These are phyloP conservation scores for Penicillium steckii DNA, from an alignment of 495 filamentous ascomycete genomes.

Conservation along the genomic window DNA sequence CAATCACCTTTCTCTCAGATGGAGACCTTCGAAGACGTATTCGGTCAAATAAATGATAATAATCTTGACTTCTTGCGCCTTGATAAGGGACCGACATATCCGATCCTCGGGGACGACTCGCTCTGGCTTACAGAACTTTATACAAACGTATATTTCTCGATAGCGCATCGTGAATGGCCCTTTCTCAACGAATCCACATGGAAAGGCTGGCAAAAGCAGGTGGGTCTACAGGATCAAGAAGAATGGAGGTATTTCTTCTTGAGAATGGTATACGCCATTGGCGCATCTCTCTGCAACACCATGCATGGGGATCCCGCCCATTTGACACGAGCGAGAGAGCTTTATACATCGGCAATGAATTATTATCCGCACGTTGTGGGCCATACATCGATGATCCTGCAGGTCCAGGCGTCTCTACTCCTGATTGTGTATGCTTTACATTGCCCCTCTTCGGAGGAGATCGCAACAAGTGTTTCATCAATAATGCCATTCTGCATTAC, in stretches of 20 bases:
- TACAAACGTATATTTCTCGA: slow-evolving; percentile 31
- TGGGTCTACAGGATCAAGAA: slow-evolving; percentile 12
- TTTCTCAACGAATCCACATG: slow-evolving; percentile 27
- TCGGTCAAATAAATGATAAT: slow-evolving; percentile 8
- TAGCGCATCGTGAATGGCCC: slow-evolving; percentile 35
- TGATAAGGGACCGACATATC: slow-evolving; percentile 8
- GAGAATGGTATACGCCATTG: slow-evolving; percentile 34
- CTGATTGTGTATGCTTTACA: slow-evolving; percentile 35
- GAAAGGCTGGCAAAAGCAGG: slow-evolving; percentile 26
- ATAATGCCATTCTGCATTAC: slow-evolving; percentile 33
- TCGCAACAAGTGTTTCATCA: slow-evolving; percentile 28
- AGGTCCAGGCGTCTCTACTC: slow-evolving; percentile 34
- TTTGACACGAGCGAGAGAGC: slow-evolving; percentile 22
- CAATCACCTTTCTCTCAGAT: slow-evolving; percentile 4
- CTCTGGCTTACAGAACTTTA: slow-evolving; percentile 30
- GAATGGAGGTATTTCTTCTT: slow-evolving; percentile 32
- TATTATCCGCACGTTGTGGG: slow-evolving; percentile 31
- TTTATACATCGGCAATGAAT: slow-evolving; percentile 28
- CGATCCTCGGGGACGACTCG: slow-evolving; percentile 12
- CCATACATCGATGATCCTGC: slow-evolving; percentile 27
- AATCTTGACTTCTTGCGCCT: slow-evolving; percentile 17
- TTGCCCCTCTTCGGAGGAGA: slow-evolving; percentile 34
- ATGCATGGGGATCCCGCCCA: slow-evolving; percentile 26
- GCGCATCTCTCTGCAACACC: slow-evolving; percentile 26
- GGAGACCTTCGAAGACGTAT: slow-evolving; percentile 7